Conservation (phyloP, 768 basidiomycete genomes). For the Podaxis carcinomalis region DNA sequence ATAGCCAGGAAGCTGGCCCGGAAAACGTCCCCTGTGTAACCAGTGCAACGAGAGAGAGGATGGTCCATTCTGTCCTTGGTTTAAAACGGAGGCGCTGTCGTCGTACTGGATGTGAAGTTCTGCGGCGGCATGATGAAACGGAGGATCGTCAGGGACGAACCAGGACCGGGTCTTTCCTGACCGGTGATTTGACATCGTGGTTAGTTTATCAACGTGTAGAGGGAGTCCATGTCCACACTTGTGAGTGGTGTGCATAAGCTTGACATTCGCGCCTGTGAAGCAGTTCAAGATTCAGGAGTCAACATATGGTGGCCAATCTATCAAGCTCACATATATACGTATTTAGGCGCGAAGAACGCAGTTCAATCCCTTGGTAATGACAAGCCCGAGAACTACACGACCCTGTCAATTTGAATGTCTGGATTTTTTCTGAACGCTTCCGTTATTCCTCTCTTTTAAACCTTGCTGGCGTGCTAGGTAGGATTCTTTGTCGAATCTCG, state of each 20-base stretch:
- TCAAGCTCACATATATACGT: too few species aligned
- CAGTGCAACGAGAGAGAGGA: constrained; percentile 49
- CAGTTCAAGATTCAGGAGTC: too few species aligned
- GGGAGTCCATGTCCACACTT: constrained; percentile 14
- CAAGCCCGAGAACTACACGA: too few species aligned
- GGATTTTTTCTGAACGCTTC: not conserved
- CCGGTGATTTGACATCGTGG: not conserved
- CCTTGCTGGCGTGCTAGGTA: constrained; percentile 2
- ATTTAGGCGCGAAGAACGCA: too few species aligned
- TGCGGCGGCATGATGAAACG: constrained; percentile 49
- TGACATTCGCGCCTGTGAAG: constrained; percentile 37
- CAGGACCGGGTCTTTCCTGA: constrained; percentile 39
- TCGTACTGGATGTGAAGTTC: constrained; percentile 49
- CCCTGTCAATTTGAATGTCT: not conserved
- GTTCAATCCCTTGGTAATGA: too few species aligned
- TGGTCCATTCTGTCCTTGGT: constrained; percentile 50
- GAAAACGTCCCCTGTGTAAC: constrained; percentile 49
- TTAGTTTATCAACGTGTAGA: not conserved
- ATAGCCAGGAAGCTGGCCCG: constrained; percentile 48
- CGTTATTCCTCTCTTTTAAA: not conserved
- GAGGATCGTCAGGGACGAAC: constrained; percentile 48
- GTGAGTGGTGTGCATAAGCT: constrained; percentile 37
- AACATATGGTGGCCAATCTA: too few species aligned
- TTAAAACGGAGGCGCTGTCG: constrained; percentile 29
- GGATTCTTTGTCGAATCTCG: not conserved